Percentiles rank a stretch among this genome's conserved stretches.
Evolutionary conservation across 176 grass and related monocot species (phyloP).

Genomic region (Raddia distichophylla): DNA sequence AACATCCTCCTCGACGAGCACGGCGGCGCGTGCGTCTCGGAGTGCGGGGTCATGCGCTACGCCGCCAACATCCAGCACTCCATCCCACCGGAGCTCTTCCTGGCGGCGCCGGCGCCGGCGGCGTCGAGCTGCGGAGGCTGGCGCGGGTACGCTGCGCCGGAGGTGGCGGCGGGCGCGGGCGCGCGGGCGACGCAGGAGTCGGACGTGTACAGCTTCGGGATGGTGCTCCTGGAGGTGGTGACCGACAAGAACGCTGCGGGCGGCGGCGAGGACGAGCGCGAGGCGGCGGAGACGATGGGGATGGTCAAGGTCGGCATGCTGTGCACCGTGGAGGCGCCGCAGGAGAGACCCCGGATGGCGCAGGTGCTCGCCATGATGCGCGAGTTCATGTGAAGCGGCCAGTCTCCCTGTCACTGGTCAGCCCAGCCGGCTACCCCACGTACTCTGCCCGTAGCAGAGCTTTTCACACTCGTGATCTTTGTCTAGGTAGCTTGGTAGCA

Average conservation of each 20-base stretch:
- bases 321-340: constrained; percentile 63
- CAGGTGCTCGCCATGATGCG: constrained; percentile 66
- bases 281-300: constrained; percentile 52
- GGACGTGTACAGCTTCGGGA: constrained; percentile 93
- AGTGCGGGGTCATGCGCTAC: constrained; percentile 72
- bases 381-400: constrained; percentile 51
- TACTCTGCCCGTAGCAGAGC: background rate
- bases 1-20: constrained; percentile 81
- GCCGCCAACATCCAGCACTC: constrained; percentile 48
- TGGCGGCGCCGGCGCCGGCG: background rate
- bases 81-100: constrained; percentile 39
- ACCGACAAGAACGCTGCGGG: constrained; percentile 33
- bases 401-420: background rate
- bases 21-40: constrained; percentile 64
- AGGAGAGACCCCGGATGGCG: constrained; percentile 62
- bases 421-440: background rate
- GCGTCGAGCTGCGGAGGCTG: constrained; percentile 1
- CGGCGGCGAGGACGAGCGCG: constrained; percentile 27
- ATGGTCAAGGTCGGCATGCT: constrained; percentile 73
- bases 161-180: constrained; percentile 42
- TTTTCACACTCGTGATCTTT: too few species aligned
- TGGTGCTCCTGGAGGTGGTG: constrained; percentile 74
- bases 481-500: too few species aligned
- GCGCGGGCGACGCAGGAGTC: constrained; percentile 64
- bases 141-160: constrained; percentile 67